Evolutionary conservation across 2,329 filamentous ascomycete species (phyloP).

Genomic region (Fusarium pseudocircinatum): DNA sequence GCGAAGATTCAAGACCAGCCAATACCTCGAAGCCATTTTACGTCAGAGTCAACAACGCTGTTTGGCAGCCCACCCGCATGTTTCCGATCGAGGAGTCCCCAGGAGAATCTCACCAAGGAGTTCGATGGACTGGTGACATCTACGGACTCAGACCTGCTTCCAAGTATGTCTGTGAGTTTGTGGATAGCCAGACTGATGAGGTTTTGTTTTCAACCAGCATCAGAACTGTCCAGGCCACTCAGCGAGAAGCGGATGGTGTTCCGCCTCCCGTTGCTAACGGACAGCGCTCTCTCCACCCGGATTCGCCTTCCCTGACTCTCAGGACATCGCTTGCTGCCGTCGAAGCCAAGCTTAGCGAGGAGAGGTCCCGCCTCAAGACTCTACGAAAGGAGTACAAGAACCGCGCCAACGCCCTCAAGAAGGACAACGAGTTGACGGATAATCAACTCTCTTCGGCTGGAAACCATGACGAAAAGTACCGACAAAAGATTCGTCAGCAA

Average conservation of each 20-base stretch:
- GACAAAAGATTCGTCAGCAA: slow-evolving; percentile 79
- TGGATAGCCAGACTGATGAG: slow-evolving; percentile 71
- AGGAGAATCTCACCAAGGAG: slow-evolving; percentile 51
- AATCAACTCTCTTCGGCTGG: slow-evolving; percentile 74
- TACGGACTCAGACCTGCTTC: slow-evolving; percentile 75
- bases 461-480: slow-evolving; percentile 78
- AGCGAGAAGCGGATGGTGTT: slow-evolving; percentile 46
- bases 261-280: slow-evolving; percentile 50
- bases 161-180: slow-evolving; percentile 82
- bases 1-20: slow-evolving; percentile 50
- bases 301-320: slow-evolving; percentile 80
- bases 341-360: slow-evolving; percentile 75
- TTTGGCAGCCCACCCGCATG: slow-evolving; percentile 82
- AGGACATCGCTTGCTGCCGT: slow-evolving; percentile 79
- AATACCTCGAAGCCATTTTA: slow-evolving; percentile 78
- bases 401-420: slow-evolving; percentile 72
- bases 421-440: slow-evolving; percentile 77
- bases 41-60: slow-evolving; percentile 79
- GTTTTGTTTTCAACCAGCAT: slow-evolving; percentile 78
- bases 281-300: slow-evolving; percentile 73
- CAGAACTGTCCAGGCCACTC: slow-evolving; percentile 66
- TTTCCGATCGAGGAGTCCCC: slow-evolving; percentile 55
- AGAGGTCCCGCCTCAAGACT: slow-evolving; percentile 74
- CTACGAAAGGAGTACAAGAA: slow-evolving; percentile 79
- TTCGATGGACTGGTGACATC: slow-evolving; percentile 76